phyloP scores from a whole-genome alignment of 2,329 filamentous ascomycete species.

The Hymenoscyphus occultus region DNA sequence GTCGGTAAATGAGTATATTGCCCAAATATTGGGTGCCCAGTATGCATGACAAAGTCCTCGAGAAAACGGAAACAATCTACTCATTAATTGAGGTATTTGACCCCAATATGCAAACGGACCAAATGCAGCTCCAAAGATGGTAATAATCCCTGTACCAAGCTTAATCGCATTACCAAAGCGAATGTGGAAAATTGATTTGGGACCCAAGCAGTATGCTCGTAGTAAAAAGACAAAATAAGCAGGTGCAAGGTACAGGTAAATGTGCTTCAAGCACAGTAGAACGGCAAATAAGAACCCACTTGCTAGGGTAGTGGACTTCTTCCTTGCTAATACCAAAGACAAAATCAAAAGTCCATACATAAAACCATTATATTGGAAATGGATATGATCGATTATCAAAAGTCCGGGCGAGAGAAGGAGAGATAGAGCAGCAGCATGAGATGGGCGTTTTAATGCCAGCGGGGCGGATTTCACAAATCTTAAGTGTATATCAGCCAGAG shows the following conservation, averaged over 20 bases:
- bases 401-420: conserved; percentile 89
- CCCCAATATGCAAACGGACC: conserved; percentile 81
- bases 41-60: conserved; percentile 94
- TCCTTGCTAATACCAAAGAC: conserved; percentile 79
- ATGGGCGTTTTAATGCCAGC: conserved; percentile 63
- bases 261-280: conserved; percentile 93
- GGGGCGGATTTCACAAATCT: conserved; percentile 75
- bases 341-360: conserved; percentile 88
- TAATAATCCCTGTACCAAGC: conserved; percentile 68
- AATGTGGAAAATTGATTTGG: conserved; percentile 71
- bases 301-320: conserved; percentile 68
- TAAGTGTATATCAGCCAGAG: conserved; percentile 24
- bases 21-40: conserved; percentile 98
- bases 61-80: conserved; percentile 88
- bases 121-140: conserved; percentile 77
- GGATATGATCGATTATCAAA: conserved; percentile 95
- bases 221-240: conserved; percentile 94
- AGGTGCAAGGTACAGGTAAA: conserved; percentile 92
- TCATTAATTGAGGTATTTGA: conserved; percentile 80
- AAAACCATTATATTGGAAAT: conserved; percentile 98
- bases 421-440: conserved; percentile 83
- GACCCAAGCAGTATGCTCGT: conserved; percentile 81
- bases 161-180: conserved; percentile 78
- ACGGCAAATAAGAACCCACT: conserved; percentile 83
- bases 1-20: conserved; percentile 90